Base-by-base conservation (phyloP, 805 yeast species). In the Scheffersomyces ergatensis region DNA sequence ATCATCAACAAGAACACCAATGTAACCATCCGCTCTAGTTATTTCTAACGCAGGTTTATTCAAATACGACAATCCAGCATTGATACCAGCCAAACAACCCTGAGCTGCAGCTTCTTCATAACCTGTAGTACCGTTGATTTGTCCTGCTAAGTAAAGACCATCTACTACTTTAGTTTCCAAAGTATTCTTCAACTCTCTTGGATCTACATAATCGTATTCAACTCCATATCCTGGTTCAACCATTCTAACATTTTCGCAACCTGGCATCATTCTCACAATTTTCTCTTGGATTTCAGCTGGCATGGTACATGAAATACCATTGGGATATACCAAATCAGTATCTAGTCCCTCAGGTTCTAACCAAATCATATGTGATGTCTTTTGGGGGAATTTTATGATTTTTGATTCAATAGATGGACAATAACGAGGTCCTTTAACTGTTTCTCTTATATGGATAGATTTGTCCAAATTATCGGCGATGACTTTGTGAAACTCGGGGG, bases 21-120 rank as follows among this genome's bases (percentile, higher is more conserved):
- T 75, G 53, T 88, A 90, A 1, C 96, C 97, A 57, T 89, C 92
- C 0, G 88, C 75, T 44, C 99, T 71, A 5, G 78, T 74, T 11
- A 93, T 52, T 20, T 67, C 68, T 43, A 93, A 61, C 0, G 62
- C 55, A 1, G 78, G 76, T 36, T 57, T 59, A 1, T 62, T 63
- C 20, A 61, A 53, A 7, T 58, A 57, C 0, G 80, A 53, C 19
- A 89, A 66, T 0, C 96, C 97, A 0, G 99, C 97, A 60, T 93
- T 93, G 30, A 90, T 83, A 8, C 99, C 99, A 1, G 99, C 99
- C 34, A 93, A 66, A 39, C 89, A 74, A 1, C 99, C 99, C 56
- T 93, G 99, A 0, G 98, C 85, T 2, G 97, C 96, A 0, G 99
- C 99, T 59, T 93, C 99, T 65, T 93, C 99, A 54, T 93, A 93